Percentiles rank a stretch among this genome's conserved stretches.
Evolutionary conservation across 768 basidiomycete species (phyloP).

Genomic region (Galerina sulciceps): DNA sequence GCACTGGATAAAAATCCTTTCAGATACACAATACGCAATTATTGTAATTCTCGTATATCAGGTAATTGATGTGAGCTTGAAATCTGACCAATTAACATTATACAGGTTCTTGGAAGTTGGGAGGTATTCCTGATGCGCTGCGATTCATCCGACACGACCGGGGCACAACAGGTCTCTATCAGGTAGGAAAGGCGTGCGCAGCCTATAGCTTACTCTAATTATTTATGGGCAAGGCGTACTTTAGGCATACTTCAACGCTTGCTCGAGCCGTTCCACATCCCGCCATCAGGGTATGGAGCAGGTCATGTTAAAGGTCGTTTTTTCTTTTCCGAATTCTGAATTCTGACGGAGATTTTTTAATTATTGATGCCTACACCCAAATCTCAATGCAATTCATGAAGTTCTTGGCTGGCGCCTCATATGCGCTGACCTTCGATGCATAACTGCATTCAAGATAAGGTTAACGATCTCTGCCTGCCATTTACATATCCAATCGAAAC

Average conservation of each 20-base stretch:
- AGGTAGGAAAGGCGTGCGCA: background rate
- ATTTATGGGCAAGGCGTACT: background rate
- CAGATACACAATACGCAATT: constrained; percentile 11
- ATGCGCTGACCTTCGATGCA: background rate
- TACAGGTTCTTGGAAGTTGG: constrained; percentile 13
- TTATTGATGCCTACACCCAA: constrained; percentile 8
- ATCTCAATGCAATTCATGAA: constrained; percentile 5
- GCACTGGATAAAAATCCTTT: constrained; percentile 14
- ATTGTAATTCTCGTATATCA: constrained; percentile 5
- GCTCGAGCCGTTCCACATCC: constrained; percentile 15
- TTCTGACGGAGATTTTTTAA: background rate
- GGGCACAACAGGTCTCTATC: constrained; percentile 11
- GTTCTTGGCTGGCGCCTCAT: constrained; percentile 5
- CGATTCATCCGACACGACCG: constrained; percentile 4
- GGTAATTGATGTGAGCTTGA: background rate
- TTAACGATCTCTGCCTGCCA: constrained; percentile 1
- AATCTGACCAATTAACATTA: background rate
- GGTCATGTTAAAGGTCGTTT: background rate
- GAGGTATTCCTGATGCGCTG: constrained; percentile 8
- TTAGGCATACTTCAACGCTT: constrained; percentile 11
- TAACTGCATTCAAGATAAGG: background rate
- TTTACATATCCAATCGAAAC: constrained; percentile 14
- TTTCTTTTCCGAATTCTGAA: background rate
- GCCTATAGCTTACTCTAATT: background rate
- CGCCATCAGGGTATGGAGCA: constrained; percentile 12